Conservation (phyloP, 768 basidiomycete genomes). For the Tylopilus vinaceipallidus region DNA sequence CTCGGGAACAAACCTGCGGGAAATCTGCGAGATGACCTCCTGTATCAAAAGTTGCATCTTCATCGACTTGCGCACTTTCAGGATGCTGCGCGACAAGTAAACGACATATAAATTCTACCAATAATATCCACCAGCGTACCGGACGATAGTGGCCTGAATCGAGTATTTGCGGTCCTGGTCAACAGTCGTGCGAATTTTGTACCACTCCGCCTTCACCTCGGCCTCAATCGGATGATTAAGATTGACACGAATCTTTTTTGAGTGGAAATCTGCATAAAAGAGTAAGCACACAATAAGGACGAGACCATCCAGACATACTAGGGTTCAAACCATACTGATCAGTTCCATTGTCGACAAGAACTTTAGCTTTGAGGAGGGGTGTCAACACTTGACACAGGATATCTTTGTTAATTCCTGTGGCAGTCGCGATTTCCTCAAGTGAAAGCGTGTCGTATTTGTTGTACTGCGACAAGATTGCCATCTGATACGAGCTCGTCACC, state of each 20-base stretch:
- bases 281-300: slow-evolving; percentile 26
- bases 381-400: too few relatives aligned
- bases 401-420: slow-evolving; percentile 46
- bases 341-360: slow-evolving; percentile 13
- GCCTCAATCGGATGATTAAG: slow-evolving; percentile 91
- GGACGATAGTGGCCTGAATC: slow-evolving; percentile 92
- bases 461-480: slow-evolving; percentile 90
- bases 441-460: slow-evolving; percentile 88
- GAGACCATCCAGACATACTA: too few relatives aligned
- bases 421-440: slow-evolving; percentile 72
- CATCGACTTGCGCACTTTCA: slow-evolving; percentile 95
- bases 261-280: slow-evolving; percentile 67
- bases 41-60: slow-evolving; percentile 89
- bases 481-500: slow-evolving; percentile 93
- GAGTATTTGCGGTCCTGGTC: slow-evolving; percentile 97
- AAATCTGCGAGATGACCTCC: slow-evolving; percentile 87
- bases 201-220: slow-evolving; percentile 88
- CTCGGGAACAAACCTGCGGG: slow-evolving; percentile 85
- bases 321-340: slow-evolving; percentile 40
- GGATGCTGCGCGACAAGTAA: slow-evolving; percentile 55
- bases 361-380: too few relatives aligned
- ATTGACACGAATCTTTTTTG: slow-evolving; percentile 91
- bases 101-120: background rate
- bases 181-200: slow-evolving; percentile 88
- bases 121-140: slow-evolving; percentile 34